Evolutionary conservation across 371 early-diverging fungal genomes (phyloP), one percentile per base, ranked within the genome.

Genomic region (Mortierella sp.): DNA sequence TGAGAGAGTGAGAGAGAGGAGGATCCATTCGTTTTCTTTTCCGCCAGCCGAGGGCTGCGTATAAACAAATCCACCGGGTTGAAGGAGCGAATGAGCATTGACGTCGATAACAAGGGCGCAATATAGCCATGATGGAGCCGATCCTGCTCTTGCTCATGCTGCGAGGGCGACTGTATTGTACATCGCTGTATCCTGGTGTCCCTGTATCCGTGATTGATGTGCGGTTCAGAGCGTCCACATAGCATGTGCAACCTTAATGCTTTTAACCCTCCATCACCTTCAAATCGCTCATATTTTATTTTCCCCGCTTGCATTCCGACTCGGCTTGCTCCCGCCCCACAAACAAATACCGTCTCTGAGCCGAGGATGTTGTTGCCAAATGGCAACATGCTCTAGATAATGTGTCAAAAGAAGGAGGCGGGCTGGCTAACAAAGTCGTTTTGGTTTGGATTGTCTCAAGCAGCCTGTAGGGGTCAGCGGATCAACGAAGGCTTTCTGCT

Each of bases 291-390:
- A 37, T 37, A 24, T 2, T 40, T 67, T 19, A 34, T 31, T 24
- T 37, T 24, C 40, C 9, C 14, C 16, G 3, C 50, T 50, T 50
- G 50, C 40, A 67, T 67, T 24, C 67, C 67, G 40, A 67, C 24
- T 67, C 67, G 67, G 67, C 67, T 67, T 67, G 37, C 67, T 37
- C 67, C 67, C 67, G 40, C 67, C 11, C 67, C 67, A 67, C 67
- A 67, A 40, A 3, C 67, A 67, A 8, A 67, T 40, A 34, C 34
- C 37, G 21, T 24, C 40, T 19, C 9, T 67, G 67, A 67, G 24
- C 67, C 67, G 67, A 40, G 40, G 40, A 24, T 67, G 9, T 19
- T 31, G 9, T n/a, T n/a, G n/a, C n/a, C n/a, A n/a, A n/a, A n/a
- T n/a, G n/a, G n/a, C n/a, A n/a, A n/a, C 4, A 6, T 31, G 59